Evolutionary conservation across 176 grass and related monocot species (phyloP).

Genomic region (Alopecurus myosuroides): DNA sequence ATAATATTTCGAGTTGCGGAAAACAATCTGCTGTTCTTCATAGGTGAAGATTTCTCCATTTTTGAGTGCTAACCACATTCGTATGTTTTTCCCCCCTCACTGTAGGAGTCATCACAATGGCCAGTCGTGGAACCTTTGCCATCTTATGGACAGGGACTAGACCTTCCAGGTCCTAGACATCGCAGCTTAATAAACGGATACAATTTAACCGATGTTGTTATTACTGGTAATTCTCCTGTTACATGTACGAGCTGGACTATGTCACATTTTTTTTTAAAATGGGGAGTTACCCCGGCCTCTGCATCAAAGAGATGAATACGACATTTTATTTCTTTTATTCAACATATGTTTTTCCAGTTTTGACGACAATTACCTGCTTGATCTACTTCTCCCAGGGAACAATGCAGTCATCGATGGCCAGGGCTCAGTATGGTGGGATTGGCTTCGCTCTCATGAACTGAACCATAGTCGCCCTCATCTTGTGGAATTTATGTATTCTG

Average conservation of each 20-base stretch:
- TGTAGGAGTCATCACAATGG: conserved; percentile 84
- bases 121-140: conserved; percentile 76
- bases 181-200: conserved; percentile 78
- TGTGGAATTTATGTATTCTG: conserved; percentile 64
- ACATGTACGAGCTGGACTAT: not conserved
- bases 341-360: not conserved
- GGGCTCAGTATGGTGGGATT: conserved; percentile 85
- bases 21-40: conserved; percentile 5
- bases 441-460: conserved; percentile 48
- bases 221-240: conserved; percentile 59
- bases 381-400: conserved; percentile 43
- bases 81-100: not conserved
- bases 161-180: conserved; percentile 74
- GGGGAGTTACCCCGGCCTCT: no score
- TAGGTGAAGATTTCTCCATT: not conserved
- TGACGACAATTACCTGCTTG: not conserved
- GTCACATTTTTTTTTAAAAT: no score
- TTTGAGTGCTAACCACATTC: not conserved
- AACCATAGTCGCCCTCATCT: conserved; percentile 89
- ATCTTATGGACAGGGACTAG: conserved; percentile 79
- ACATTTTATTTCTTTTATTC: no score
- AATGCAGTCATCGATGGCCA: conserved; percentile 81
- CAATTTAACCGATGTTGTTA: conserved; percentile 71
- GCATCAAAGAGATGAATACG: no score
- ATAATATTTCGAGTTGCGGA: conserved; percentile 4